Evolutionary conservation across 768 basidiomycete genomes (phyloP).

Genomic region (Serendipita vermifera): DNA sequence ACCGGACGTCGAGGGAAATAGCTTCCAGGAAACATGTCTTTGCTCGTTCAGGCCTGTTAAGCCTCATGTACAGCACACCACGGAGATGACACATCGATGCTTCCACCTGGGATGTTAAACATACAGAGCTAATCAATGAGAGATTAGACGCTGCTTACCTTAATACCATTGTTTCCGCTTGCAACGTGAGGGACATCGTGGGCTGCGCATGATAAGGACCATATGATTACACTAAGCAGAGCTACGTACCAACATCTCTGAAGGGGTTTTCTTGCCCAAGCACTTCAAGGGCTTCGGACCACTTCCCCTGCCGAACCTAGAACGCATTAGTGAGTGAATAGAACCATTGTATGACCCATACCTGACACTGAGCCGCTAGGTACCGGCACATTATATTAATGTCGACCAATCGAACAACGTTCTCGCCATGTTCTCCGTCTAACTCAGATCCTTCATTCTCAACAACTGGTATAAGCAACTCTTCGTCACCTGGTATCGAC

Average conservation of each 20-base stretch:
- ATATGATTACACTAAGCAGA: neutral
- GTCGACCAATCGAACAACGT: constrained; percentile 75
- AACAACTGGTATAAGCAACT: no score
- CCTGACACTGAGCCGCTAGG: constrained; percentile 90
- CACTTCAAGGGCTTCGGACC: constrained; percentile 84
- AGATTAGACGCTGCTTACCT: constrained; percentile 35
- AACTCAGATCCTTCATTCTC: no score
- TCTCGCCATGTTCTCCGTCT: no score
- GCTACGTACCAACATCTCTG: constrained; percentile 43
- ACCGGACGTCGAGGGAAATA: constrained; percentile 85
- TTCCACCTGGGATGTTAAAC: constrained; percentile 54
- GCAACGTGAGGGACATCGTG: constrained; percentile 58
- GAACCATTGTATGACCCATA: constrained; percentile 24
- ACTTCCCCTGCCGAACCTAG: constrained; percentile 76
- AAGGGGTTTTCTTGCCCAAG: constrained; percentile 90
- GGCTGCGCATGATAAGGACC: constrained; percentile 28
- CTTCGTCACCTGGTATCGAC: no score
- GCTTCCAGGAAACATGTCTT: constrained; percentile 96
- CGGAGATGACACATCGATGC: constrained; percentile 95
- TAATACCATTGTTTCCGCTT: constrained; percentile 86
- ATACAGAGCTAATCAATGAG: neutral
- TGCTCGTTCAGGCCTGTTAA: constrained; percentile 80
- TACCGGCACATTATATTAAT: constrained; percentile 94
- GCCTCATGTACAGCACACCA: constrained; percentile 85
- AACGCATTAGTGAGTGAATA: constrained; percentile 13